Evolutionary conservation across 805 yeast species (phyloP).

Genomic region (Babjeviella inositovora): DNA sequence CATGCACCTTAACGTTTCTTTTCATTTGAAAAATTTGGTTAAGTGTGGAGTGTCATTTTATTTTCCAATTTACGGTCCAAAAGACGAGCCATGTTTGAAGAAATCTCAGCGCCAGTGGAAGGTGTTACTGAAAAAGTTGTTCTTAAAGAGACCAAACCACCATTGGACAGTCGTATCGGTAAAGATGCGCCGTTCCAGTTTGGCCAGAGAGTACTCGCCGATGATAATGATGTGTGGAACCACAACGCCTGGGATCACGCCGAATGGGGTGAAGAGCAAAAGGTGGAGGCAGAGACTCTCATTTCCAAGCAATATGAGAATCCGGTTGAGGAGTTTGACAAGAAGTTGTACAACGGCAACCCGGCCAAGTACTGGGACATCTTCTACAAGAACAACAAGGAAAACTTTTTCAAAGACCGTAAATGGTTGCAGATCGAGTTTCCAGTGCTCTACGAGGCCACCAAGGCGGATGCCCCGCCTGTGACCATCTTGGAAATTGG

Average conservation of each 20-base stretch:
- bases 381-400: conserved; percentile 79
- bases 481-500: conserved; percentile 79
- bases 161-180: conserved; percentile 46
- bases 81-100: too few relatives aligned
- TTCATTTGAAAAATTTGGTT: too few relatives aligned
- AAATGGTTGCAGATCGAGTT: conserved; percentile 94
- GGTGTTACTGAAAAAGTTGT: too few relatives aligned
- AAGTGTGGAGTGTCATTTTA: too few relatives aligned
- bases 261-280: conserved; percentile 91
- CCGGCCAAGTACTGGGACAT: conserved; percentile 95
- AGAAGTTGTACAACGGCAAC: conserved; percentile 56
- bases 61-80: too few relatives aligned
- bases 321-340: conserved; percentile 86
- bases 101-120: too few relatives aligned
- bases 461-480: conserved; percentile 56
- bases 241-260: conserved; percentile 97
- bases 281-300: conserved; percentile 55
- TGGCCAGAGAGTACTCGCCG: conserved; percentile 68
- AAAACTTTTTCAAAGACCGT: conserved; percentile 91
- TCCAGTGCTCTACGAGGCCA: conserved; percentile 68
- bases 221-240: conserved; percentile 71
- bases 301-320: conserved; percentile 58
- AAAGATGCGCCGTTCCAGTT: conserved; percentile 84
- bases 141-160: conserved; percentile 25
- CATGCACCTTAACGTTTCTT: too few relatives aligned